Percentiles rank a stretch among this genome's conserved stretches.
These are phyloP conservation scores for Nigrospora sphaerica DNA, from an alignment of 2,329 filamentous ascomycete genomes.

Conservation along the genomic window DNA sequence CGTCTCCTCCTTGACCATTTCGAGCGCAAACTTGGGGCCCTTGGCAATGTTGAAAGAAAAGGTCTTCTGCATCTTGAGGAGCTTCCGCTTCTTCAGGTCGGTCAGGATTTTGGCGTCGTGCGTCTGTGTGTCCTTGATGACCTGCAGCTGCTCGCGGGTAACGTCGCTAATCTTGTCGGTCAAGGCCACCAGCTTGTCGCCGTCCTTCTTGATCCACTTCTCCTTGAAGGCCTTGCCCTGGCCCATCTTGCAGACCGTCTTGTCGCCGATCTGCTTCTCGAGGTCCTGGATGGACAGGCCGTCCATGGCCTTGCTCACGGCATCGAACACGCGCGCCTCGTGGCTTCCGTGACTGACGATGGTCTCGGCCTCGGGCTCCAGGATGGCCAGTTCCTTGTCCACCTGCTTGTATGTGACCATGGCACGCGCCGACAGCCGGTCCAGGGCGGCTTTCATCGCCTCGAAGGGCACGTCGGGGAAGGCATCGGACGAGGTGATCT, in stretches of 20 bases:
- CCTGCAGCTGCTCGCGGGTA: conserved; percentile 67
- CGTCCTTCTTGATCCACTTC: conserved; percentile 61
- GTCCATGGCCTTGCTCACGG: conserved; percentile 63
- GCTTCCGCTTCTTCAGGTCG: conserved; percentile 88
- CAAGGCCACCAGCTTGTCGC: conserved; percentile 42
- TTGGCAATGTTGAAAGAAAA: conserved; percentile 80
- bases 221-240: conserved; percentile 89
- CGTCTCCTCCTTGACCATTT: conserved; percentile 89
- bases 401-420: conserved; percentile 85
- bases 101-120: conserved; percentile 67
- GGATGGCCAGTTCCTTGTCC: conserved; percentile 67
- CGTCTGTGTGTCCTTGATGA: conserved; percentile 63
- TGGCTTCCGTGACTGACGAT: conserved; percentile 72
- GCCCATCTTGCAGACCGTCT: conserved; percentile 72
- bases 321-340: conserved; percentile 76
- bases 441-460: conserved; percentile 78
- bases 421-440: conserved; percentile 73
- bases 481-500: conserved; percentile 60
- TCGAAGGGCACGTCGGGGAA: conserved; percentile 62
- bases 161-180: conserved; percentile 58
- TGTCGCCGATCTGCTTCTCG: conserved; percentile 62
- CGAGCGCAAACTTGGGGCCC: conserved; percentile 79
- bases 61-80: conserved; percentile 76
- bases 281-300: conserved; percentile 75
- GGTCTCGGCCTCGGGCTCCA: conserved; percentile 69